A percentile compares a stretch with the other conserved stretches of the same genome.
phyloP scores from a whole-genome alignment of 2,329 filamentous ascomycete genomes.

The Pestalotiopsis fici region DNA sequence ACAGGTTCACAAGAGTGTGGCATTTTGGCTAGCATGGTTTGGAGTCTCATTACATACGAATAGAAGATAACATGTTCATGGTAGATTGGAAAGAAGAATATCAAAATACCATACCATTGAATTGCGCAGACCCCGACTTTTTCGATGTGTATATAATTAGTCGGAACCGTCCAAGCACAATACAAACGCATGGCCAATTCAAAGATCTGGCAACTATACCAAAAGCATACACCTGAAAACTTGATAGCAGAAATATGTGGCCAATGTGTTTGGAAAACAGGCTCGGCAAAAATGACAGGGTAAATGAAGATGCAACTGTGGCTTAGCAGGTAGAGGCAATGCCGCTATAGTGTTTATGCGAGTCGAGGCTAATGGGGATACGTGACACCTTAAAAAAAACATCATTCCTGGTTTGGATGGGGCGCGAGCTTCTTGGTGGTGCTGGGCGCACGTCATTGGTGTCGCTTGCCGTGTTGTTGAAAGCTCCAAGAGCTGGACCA shows the following conservation, averaged over 20 bases:
- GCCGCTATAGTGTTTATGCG: background rate
- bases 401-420: background rate
- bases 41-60: no score
- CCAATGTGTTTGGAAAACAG: no score
- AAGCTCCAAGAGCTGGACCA: background rate
- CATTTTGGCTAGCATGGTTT: background rate
- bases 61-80: no score
- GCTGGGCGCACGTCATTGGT: slow-evolving; percentile 8
- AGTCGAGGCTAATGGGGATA: background rate
- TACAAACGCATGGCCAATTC: no score
- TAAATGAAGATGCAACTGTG: background rate
- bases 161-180: no score
- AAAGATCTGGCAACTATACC: no score
- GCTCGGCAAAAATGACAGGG: background rate
- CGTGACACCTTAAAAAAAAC: background rate
- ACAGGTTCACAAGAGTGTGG: no score
- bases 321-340: background rate
- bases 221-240: no score
- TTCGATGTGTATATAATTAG: no score
- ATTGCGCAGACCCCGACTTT: no score
- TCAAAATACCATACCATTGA: no score
- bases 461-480: background rate
- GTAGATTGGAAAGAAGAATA: background rate
- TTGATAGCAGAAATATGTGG: no score
- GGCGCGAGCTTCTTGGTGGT: background rate